Conservation (phyloP, 768 basidiomycete species). For the Tylopilus subfusipes region DNA sequence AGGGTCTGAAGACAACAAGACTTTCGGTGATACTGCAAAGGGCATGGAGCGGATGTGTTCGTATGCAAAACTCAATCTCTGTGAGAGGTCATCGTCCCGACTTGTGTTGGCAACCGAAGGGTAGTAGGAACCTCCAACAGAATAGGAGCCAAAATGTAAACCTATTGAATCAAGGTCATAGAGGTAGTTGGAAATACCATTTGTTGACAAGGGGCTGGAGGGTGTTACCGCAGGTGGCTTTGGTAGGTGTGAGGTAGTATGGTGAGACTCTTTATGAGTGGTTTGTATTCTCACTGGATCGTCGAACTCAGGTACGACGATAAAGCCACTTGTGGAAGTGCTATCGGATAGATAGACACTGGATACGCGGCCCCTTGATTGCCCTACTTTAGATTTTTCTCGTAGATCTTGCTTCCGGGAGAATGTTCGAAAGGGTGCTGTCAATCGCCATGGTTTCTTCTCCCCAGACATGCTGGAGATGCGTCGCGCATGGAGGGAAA, state of each 20-base stretch:
- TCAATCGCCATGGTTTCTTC: constrained; percentile 26
- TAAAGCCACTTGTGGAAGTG: constrained; percentile 12
- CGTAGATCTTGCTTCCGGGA: constrained; percentile 7
- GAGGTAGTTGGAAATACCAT: neutral
- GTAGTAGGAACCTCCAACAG: neutral
- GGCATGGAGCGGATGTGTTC: constrained; percentile 23
- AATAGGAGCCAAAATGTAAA: neutral
- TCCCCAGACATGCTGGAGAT: constrained; percentile 21
- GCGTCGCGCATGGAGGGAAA: constrained; percentile 8
- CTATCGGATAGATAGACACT: constrained; percentile 22
- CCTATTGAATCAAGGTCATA: neutral
- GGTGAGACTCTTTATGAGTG: neutral
- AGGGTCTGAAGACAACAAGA: constrained; percentile 21
- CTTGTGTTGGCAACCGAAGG: neutral
- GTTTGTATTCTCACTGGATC: constrained; percentile 1
- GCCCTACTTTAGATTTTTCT: neutral
- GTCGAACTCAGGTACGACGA: constrained; percentile 28
- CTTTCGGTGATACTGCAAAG: constrained; percentile 6
- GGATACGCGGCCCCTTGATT: constrained; percentile 13
- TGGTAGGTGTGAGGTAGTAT: neutral
- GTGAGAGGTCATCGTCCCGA: constrained; percentile 18
- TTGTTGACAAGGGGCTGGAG: neutral
- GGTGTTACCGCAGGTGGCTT: neutral
- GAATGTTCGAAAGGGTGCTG: constrained; percentile 20
- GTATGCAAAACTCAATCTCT: constrained; percentile 23